Percentiles rank a stretch among this genome's conserved stretches.
Conservation (phyloP, 805 yeast genomes). For the Candida lessepsii region DNA sequence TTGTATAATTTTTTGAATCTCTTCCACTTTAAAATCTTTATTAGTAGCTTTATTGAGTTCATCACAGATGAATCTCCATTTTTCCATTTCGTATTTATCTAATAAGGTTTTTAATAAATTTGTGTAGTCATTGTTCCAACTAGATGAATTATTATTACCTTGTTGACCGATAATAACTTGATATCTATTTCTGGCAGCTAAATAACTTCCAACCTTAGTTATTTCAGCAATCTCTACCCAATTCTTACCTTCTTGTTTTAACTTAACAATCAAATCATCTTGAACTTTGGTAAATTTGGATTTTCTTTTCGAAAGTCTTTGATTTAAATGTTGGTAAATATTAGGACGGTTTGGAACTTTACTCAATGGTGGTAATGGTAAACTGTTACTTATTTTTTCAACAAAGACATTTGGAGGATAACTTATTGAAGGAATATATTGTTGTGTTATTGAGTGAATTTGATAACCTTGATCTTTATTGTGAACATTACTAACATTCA, state of each 20-base stretch:
- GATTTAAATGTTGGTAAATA: constrained; percentile 38
- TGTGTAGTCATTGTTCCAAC: constrained; percentile 61
- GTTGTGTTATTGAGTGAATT: constrained; percentile 5
- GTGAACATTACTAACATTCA: constrained; percentile 1
- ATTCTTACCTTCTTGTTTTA: constrained; percentile 61
- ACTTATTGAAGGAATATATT: constrained; percentile 4
- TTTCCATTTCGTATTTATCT: constrained; percentile 69
- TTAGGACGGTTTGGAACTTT: constrained; percentile 44
- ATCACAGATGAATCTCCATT: constrained; percentile 62
- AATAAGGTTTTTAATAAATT: constrained; percentile 48
- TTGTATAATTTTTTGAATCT: constrained; percentile 55
- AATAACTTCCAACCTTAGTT: constrained; percentile 60
- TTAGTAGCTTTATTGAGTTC: constrained; percentile 59
- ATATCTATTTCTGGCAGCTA: constrained; percentile 76
- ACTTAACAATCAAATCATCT: constrained; percentile 58
- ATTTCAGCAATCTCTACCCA: constrained; percentile 75
- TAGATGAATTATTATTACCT: constrained; percentile 64
- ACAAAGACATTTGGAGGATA: constrained; percentile 6
- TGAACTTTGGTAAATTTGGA: constrained; percentile 72
- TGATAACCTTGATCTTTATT: constrained; percentile 4
- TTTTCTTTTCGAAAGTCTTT: constrained; percentile 55
- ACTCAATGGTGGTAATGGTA: constrained; percentile 52
- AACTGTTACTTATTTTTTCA: constrained; percentile 13
- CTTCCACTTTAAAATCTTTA: constrained; percentile 48
- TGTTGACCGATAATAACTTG: constrained; percentile 83